phyloP scores from a whole-genome alignment of 139 green algal genomes.

The Monoraphidium neglectum region DNA sequence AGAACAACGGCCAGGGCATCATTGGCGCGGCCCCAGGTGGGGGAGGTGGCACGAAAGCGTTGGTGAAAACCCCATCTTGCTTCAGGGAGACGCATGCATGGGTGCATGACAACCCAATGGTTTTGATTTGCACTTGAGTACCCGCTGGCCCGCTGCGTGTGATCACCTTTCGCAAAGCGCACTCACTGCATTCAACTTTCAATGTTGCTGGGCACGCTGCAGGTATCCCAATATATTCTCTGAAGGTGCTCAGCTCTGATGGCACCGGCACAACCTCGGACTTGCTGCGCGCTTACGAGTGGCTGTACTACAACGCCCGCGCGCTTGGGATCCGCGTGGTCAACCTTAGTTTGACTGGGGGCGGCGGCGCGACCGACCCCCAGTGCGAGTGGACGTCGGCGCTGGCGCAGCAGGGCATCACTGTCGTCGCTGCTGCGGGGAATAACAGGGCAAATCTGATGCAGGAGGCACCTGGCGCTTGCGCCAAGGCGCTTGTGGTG shows the following conservation, averaged over 20 bases:
- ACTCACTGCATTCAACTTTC: too few relatives aligned
- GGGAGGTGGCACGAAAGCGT: too few relatives aligned
- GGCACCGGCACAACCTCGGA: not conserved
- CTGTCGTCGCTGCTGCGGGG: conserved; percentile 5
- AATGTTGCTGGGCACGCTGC: too few relatives aligned
- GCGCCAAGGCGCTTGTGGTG: conserved; percentile 1
- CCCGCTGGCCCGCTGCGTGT: too few relatives aligned
- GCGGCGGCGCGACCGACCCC: not conserved
- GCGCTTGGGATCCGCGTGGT: conserved; percentile 7
- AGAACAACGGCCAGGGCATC: conserved; percentile 8
- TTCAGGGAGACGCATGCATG: too few relatives aligned
- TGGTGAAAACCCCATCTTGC: too few relatives aligned
- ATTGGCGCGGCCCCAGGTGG: not conserved
- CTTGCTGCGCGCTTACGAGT: conserved; percentile 3
- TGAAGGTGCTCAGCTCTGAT: conserved; percentile 3
- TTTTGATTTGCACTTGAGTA: too few relatives aligned
- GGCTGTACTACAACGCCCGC: not conserved
- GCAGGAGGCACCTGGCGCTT: not conserved
- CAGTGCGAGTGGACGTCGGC: not conserved
- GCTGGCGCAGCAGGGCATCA: not conserved
- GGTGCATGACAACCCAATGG: too few relatives aligned
- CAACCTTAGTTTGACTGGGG: conserved; percentile 14
- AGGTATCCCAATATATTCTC: not conserved
- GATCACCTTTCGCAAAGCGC: too few relatives aligned
- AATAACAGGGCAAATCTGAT: not conserved